Base-by-base conservation (phyloP, 192 early-diverging fungal genomes). In the Coemansia sp. region DNA sequence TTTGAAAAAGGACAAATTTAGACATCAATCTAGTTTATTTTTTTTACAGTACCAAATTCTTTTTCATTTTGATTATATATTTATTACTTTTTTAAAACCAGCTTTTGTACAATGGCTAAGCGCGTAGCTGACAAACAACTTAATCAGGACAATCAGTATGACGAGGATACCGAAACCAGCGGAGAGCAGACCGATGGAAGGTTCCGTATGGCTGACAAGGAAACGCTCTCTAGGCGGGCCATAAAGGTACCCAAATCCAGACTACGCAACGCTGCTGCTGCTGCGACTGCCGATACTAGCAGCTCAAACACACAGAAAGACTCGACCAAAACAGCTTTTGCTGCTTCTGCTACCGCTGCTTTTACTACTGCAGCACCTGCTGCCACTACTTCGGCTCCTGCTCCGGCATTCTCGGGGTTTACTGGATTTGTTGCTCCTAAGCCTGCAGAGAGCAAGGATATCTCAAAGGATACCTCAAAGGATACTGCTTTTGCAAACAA, bases 171-270 rank as follows among this genome's bases (percentile, higher is more conserved):
- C 49, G 70, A 71, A 11, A 56, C 25, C 14, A 64, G 25, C 6
- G 36, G 30, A 40, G 63, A 67, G 55, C 20, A 64, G 28, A 32
- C 48, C 36, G 58, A 54, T 29, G 60, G 56, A 3, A 48, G 59
- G 50, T 78, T 83, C 49, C 66, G 31, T 8, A 67, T 58, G 33
- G 81, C 81, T 22, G 48, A 64, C 57, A 48, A 75, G 29, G 49
- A 45, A 16, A 55, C 51, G 3, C 30, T 83, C 20, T 50, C 81
- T 11, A 48, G 45, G 34, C 67, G 81, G 36, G 68, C 71, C 8
- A 83, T 83, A n/a, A 72, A 74, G 48, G 71, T 72, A 56, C 81
- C 81, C 49, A 78, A 77, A 50, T 83, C 82, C 34, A 72, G 82
- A 2, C 50, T 82, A 12, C 74, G 75, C 48, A 34, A 56, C 22